Conservation (phyloP, 2,329 filamentous ascomycete species). For the Colletotrichum sp. region DNA sequence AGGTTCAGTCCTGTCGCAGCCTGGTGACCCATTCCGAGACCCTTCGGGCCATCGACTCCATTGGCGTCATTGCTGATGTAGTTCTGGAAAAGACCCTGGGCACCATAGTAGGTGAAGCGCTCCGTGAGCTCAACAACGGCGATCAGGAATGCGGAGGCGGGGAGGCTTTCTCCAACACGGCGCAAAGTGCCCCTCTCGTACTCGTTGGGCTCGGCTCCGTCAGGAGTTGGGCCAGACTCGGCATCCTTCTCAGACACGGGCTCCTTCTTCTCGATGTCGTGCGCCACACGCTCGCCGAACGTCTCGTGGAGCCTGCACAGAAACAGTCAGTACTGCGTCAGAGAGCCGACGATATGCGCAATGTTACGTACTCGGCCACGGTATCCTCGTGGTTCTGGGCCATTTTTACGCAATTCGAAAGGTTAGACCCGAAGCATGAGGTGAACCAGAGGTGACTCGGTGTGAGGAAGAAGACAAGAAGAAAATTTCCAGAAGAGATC, state of each 20-base stretch:
- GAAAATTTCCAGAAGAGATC: not conserved
- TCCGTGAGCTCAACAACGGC: conserved; percentile 61
- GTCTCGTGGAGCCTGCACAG: conserved; percentile 30
- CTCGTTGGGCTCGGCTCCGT: conserved; percentile 58
- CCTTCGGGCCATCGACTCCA: conserved; percentile 48
- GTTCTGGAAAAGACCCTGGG: conserved; percentile 61
- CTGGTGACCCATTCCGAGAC: conserved; percentile 59
- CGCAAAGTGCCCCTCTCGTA: conserved; percentile 55
- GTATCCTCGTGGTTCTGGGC: conserved; percentile 37
- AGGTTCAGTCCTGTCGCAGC: conserved; percentile 59
- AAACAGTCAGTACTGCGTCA: not conserved
- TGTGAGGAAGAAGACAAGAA: not conserved
- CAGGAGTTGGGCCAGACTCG: conserved; percentile 37
- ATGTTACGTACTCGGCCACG: conserved; percentile 34
- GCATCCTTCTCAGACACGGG: conserved; percentile 13
- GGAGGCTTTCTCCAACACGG: conserved; percentile 60
- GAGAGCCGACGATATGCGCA: not conserved
- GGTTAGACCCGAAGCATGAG: not conserved
- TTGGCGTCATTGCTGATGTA: conserved; percentile 47
- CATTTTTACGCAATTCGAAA: conserved; percentile 27
- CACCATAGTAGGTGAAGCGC: conserved; percentile 64
- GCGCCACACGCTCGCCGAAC: conserved; percentile 28
- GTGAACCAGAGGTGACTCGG: not conserved
- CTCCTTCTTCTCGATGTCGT: conserved; percentile 27
- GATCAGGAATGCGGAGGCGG: conserved; percentile 60